phyloP scores from a whole-genome alignment of 2,329 filamentous ascomycete genomes.

The Botrytis paeoniae region DNA sequence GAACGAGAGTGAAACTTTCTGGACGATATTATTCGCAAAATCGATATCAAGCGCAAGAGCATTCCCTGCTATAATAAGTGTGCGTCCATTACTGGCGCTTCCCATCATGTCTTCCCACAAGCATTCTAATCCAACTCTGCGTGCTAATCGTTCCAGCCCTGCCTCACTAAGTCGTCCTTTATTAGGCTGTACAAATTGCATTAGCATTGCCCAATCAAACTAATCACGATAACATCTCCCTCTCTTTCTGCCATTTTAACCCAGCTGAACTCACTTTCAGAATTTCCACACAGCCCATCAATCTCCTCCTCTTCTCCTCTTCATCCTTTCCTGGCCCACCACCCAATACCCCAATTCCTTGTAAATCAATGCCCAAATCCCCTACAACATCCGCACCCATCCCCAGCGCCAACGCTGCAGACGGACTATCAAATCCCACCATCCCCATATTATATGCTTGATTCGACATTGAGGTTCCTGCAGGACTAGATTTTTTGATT shows the following conservation, averaged over 20 bases:
- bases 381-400: conserved; percentile 48
- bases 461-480: conserved; percentile 46
- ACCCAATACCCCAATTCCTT: conserved; percentile 27
- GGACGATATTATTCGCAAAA: conserved; percentile 59
- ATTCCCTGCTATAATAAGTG: conserved; percentile 60
- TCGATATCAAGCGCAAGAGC: conserved; percentile 60
- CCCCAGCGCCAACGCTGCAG: conserved; percentile 59
- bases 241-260: not conserved
- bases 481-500: conserved; percentile 47
- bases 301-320: conserved; percentile 48
- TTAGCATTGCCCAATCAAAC: conserved; percentile 30
- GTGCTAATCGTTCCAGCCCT: conserved; percentile 68
- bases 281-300: conserved; percentile 38
- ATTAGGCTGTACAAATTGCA: conserved; percentile 34
- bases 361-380: conserved; percentile 42
- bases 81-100: conserved; percentile 48
- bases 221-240: not conserved
- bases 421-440: conserved; percentile 59
- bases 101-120: conserved; percentile 55
- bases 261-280: conserved; percentile 29
- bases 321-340: conserved; percentile 43
- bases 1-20: conserved; percentile 61
- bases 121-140: conserved; percentile 62
- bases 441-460: conserved; percentile 42
- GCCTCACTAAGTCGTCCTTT: conserved; percentile 70